Conservation (phyloP, 2,329 filamentous ascomycete genomes). For the Chaetothyriales sp. region DNA sequence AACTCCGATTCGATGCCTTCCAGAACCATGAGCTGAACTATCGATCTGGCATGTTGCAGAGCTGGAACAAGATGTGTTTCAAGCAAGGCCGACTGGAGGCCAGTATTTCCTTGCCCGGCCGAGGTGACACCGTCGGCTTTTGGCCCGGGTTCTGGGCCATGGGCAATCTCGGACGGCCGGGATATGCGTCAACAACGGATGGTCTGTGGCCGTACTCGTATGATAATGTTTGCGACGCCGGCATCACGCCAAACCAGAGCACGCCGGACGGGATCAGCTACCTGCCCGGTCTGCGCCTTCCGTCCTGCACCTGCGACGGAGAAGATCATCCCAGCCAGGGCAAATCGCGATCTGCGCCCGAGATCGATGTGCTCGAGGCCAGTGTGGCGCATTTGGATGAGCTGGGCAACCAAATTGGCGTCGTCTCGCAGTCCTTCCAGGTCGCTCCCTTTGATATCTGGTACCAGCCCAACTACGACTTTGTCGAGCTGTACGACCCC, state of each 20-base stretch:
- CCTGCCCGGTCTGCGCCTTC: conserved; percentile 55
- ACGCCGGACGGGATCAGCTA: conserved; percentile 49
- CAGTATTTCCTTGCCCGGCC: conserved; percentile 53
- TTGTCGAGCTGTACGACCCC: conserved; percentile 49
- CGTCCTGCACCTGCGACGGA: conserved; percentile 49
- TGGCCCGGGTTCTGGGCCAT: conserved; percentile 67
- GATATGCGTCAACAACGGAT: conserved; percentile 54
- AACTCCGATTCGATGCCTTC: conserved; percentile 50
- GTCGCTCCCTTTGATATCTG: conserved; percentile 55
- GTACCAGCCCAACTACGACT: conserved; percentile 52
- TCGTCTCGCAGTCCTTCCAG: conserved; percentile 52
- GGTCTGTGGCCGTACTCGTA: conserved; percentile 64
- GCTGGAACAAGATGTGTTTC: conserved; percentile 60
- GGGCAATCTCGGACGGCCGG: conserved; percentile 56
- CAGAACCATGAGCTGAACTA: conserved; percentile 51
- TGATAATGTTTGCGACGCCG: conserved; percentile 50
- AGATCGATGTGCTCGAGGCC: conserved; percentile 60
- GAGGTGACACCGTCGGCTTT: conserved; percentile 51
- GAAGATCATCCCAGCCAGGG: conserved; percentile 53
- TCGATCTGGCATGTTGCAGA: conserved; percentile 59
- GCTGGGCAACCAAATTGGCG: conserved; percentile 39
- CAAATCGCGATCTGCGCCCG: conserved; percentile 50
- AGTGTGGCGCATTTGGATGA: conserved; percentile 40
- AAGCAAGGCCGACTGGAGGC: conserved; percentile 56
- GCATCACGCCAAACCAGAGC: conserved; percentile 59